Conservation (phyloP, 1,284 basidiomycete genomes). For the Stereum hirsutum region DNA sequence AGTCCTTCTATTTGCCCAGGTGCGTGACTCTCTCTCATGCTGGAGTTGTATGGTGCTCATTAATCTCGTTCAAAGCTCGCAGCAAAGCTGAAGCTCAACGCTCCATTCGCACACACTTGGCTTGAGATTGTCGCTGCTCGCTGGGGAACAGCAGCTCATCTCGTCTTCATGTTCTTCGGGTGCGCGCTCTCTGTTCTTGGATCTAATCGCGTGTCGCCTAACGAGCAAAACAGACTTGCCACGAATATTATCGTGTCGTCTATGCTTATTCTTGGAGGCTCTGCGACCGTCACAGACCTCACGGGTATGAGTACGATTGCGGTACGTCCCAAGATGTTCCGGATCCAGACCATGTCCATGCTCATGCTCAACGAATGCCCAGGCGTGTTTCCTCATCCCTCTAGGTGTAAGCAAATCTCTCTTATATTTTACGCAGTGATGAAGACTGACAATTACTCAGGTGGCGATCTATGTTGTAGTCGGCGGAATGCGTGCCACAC, state of each 20-base stretch:
- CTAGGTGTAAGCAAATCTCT: no score
- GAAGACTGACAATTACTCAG: no score
- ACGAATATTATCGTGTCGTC: conserved; percentile 58
- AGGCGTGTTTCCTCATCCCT: conserved; percentile 58
- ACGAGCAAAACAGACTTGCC: conserved; percentile 29
- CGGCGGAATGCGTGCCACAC: conserved; percentile 37
- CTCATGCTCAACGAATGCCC: conserved; percentile 10
- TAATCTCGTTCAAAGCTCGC: conserved; percentile 21
- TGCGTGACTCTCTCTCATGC: conserved; percentile 9
- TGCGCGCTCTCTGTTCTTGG: conserved; percentile 14
- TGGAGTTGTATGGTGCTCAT: neutral
- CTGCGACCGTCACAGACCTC: conserved; percentile 49
- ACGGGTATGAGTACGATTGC: conserved; percentile 48
- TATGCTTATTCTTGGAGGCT: conserved; percentile 53
- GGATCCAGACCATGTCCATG: neutral
- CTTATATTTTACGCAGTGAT: no score
- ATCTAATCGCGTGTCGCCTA: conserved; percentile 1
- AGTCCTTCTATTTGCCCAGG: conserved; percentile 38
- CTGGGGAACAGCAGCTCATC: conserved; percentile 50
- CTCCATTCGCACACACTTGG: conserved; percentile 50
- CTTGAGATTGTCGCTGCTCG: conserved; percentile 54
- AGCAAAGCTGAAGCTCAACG: conserved; percentile 53
- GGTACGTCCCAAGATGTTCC: conserved; percentile 22
- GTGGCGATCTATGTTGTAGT: conserved; percentile 48
- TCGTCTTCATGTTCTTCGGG: conserved; percentile 63